Base-by-base conservation (phyloP, 768 basidiomycete species). In the Xerocomus spinulosus region DNA sequence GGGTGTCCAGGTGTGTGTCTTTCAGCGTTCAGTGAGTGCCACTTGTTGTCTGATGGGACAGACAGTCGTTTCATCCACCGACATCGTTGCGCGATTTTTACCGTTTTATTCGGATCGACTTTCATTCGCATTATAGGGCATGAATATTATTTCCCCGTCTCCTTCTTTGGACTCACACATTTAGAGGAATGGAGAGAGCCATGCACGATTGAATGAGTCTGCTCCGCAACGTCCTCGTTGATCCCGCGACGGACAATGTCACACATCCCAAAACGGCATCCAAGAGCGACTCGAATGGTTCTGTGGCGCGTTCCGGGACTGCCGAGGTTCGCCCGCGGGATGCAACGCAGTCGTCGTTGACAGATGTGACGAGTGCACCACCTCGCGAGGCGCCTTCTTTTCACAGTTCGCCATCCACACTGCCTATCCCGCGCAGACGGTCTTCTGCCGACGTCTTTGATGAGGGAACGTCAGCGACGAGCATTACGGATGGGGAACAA, bases 91-190 rank as follows among this genome's bases (percentile, higher is more conserved):
- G 78, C 6, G 85, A 84, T 59, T 98, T 99, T 68, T 96, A 94
- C 66, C 85, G 94, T 13, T 97, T 86, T 62, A 82, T 99, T 48
- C 84, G 94, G 2, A 80, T 99, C 60, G 93, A 97, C 66, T 97
- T 99, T 63, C 79, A 87, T 42, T 87, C 90, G 0, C 87, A 93
- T 61, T 98, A 96, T 58, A n/a, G 90, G 92, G 17, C 87, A 81
- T 58, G 96, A 99, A 67, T 98, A 87, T 69, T 98, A 93, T 64
- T 99, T 96, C 60, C 96, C 96, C 0, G 75, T 98, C 15, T 93
- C 90, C 0, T 79, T 97, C 1, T 76, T 98, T 15, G 96, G 96
- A 5, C 81, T 95, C 45, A 97, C 93, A 2, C 93, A 98, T 70
- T 82, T 98, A 53, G 94, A 98, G 52, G 82, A 93, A 58, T 98